These are phyloP conservation scores for Thielaviopsis ethacetica DNA, from an alignment of 2,329 filamentous ascomycete species.

Conservation along the genomic window DNA sequence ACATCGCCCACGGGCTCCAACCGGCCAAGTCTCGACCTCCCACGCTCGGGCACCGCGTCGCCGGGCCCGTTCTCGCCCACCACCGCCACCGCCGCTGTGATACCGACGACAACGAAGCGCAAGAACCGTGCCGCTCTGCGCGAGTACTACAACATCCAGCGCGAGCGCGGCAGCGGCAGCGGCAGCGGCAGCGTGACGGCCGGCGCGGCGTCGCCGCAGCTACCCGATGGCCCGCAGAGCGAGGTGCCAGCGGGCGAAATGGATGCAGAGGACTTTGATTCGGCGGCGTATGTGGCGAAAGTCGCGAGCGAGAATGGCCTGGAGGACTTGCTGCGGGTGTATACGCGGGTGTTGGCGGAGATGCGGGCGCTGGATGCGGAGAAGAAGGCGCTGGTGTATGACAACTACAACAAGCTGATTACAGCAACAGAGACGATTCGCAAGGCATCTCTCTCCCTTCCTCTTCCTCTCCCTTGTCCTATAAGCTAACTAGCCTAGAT, in stretches of 20 bases:
- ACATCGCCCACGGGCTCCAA: slow-evolving; percentile 52
- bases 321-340: slow-evolving; percentile 51
- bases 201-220: slow-evolving; percentile 24
- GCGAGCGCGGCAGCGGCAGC: slow-evolving; percentile 15
- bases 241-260: slow-evolving; percentile 54
- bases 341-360: slow-evolving; percentile 59
- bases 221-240: slow-evolving; percentile 20
- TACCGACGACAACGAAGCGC: slow-evolving; percentile 27
- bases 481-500: slow-evolving; percentile 30
- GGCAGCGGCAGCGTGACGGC: neutral
- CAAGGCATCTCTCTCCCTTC: slow-evolving; percentile 32
- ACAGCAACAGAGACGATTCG: slow-evolving; percentile 92
- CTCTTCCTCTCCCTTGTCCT: neutral
- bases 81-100: slow-evolving; percentile 16
- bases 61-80: slow-evolving; percentile 20
- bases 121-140: slow-evolving; percentile 74
- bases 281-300: slow-evolving; percentile 48
- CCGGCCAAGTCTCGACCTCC: slow-evolving; percentile 54
- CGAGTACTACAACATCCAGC: slow-evolving; percentile 75
- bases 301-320: slow-evolving; percentile 47
- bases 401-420: slow-evolving; percentile 96
- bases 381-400: slow-evolving; percentile 92
- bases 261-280: slow-evolving; percentile 56
- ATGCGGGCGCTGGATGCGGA: slow-evolving; percentile 85
- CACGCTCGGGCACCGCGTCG: slow-evolving; percentile 43